phyloP scores from a whole-genome alignment of 257 asterid species.

The Dorcoceras hygrometricum region DNA sequence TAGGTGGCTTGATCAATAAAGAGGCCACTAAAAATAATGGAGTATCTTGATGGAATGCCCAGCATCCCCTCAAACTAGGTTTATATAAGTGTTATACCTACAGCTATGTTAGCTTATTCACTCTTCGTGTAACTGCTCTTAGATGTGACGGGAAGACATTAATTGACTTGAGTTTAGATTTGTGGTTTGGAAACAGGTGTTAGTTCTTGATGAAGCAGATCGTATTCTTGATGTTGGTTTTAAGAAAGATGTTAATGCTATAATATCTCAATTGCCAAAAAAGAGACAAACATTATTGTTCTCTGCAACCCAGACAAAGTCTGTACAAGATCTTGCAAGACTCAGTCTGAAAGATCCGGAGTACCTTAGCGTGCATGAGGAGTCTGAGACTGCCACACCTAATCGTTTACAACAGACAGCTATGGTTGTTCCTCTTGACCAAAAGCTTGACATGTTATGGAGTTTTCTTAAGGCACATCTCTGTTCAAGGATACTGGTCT shows the following conservation, averaged over 20 bases:
- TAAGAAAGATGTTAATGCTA: conserved; percentile 77
- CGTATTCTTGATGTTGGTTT: conserved; percentile 91
- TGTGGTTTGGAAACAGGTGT: conserved; percentile 65
- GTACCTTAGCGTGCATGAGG: conserved; percentile 88
- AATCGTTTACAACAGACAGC: conserved; percentile 73
- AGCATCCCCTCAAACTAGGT: not conserved
- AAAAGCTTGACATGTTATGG: conserved; percentile 90
- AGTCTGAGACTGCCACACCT: conserved; percentile 86
- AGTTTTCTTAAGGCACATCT: conserved; percentile 89
- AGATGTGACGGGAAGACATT: conserved; percentile 7
- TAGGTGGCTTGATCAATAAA: not conserved
- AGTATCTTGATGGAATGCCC: not conserved
- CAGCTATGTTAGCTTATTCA: not conserved
- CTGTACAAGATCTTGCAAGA: conserved; percentile 92
- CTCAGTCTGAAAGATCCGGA: conserved; percentile 97
- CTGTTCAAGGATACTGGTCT: conserved; percentile 72
- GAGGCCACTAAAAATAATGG: not conserved
- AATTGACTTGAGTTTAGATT: conserved; percentile 38
- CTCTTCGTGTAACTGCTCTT: not conserved
- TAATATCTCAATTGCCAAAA: conserved; percentile 91
- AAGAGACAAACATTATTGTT: conserved; percentile 74
- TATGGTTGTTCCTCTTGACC: conserved; percentile 75
- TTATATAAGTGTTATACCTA: not conserved
- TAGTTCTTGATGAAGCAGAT: conserved; percentile 98
- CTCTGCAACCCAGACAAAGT: conserved; percentile 96